phyloP scores from a whole-genome alignment of 805 yeast genomes.

The Wickerhamiella occidentalis region DNA sequence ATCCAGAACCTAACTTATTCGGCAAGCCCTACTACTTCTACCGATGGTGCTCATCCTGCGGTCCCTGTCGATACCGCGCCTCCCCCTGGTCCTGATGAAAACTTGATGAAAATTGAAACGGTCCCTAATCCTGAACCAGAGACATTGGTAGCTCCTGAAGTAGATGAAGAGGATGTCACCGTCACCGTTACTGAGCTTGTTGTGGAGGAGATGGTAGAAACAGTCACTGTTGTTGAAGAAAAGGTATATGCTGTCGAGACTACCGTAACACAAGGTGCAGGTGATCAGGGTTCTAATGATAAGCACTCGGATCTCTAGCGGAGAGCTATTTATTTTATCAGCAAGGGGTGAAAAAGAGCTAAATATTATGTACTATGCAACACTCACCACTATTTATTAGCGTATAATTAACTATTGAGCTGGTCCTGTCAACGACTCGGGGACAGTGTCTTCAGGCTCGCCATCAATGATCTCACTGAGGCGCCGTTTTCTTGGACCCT shows the following conservation, averaged over 20 bases:
- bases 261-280: neutral
- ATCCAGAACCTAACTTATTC: neutral
- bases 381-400: neutral
- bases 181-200: neutral
- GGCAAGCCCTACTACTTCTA: neutral
- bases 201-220: neutral
- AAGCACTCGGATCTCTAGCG: neutral
- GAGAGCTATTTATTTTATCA: neutral
- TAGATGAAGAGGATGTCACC: neutral
- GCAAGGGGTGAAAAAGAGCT: neutral
- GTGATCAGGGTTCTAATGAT: neutral
- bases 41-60: neutral
- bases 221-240: neutral
- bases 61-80: neutral
- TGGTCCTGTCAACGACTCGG: neutral
- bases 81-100: neutral
- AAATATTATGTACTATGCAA: neutral
- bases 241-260: neutral
- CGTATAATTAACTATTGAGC: neutral
- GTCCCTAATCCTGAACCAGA: conserved; percentile 7
- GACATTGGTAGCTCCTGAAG: neutral
- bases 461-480: neutral
- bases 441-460: no score
- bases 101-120: neutral
- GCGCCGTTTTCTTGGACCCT: conserved; percentile 1